Base-by-base conservation (phyloP, 2,329 filamentous ascomycete genomes). In the Scortechinia acanthostroma region DNA sequence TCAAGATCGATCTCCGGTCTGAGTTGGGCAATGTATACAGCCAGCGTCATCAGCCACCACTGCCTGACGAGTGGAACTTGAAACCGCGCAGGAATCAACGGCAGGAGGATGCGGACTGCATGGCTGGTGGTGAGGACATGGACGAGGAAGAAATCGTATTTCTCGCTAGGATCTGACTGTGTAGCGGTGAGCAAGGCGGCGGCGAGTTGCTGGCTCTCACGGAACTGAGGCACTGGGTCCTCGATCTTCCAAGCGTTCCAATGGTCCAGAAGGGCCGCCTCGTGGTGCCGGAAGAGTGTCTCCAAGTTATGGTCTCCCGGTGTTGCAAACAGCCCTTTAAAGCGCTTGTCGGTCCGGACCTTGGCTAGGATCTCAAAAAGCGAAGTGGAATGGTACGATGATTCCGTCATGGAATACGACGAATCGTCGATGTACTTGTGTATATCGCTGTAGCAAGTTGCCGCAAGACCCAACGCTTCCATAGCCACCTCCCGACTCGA, bases 41-140 rank as follows among this genome's bases (percentile, higher is more conserved):
- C 68, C 5, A 84, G 53, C 2, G 74, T 72, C 47, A 83, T 73
- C 3, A 86, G 60, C 73, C 77, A 81, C 77, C 81, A 85, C 56
- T 83, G 76, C 22, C 73, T 64, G 13, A 86, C 58, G 3, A 86
- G 63, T 4, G 67, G 63, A 23, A 78, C 53, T 50, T 84, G 80
- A 49, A 70, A 74, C 50, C 72, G 70, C 2, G 63, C 58, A 1
- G 78, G 77, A 5, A 84, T 60, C 4, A 77, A 51, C 0, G 82
- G 77, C 3, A 86, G 61, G 2, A 86, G 58, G 6, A 81, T 70
- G 2, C 82, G 72, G 3, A 86, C 68, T 2, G 82, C 82, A 54
- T 86, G 80, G 20, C 73, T 77, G 19, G 73, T 74, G 1, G 77
- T 83, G n/a, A 86, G 62, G 13, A 80, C 56, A 53, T 85, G 80